These are phyloP conservation scores for Aspergillus biplanus DNA, from an alignment of 495 filamentous ascomycete species.

Conservation along the genomic window DNA sequence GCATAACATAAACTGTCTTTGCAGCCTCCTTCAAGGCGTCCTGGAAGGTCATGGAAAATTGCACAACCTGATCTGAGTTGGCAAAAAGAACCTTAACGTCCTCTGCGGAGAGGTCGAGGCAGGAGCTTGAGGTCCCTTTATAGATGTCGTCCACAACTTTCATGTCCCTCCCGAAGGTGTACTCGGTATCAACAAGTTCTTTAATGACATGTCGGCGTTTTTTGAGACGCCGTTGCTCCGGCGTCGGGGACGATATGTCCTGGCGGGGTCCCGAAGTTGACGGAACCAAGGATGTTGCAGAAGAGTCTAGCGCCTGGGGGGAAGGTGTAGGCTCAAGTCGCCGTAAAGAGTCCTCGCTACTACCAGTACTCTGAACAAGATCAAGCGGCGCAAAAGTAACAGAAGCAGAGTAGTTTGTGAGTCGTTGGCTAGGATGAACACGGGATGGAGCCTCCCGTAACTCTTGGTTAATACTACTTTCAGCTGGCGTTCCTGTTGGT, in stretches of 20 bases:
- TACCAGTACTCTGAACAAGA: slow-evolving; percentile 60
- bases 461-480: slow-evolving; percentile 1
- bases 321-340: slow-evolving; percentile 41
- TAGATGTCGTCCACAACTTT: slow-evolving; percentile 96
- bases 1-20: slow-evolving; percentile 69
- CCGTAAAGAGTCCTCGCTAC: slow-evolving; percentile 46
- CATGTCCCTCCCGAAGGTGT: slow-evolving; percentile 87
- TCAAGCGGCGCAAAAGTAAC: slow-evolving; percentile 56
- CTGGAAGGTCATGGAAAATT: slow-evolving; percentile 78
- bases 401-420: slow-evolving; percentile 36
- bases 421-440: slow-evolving; percentile 41
- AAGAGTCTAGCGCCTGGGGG: slow-evolving; percentile 41
- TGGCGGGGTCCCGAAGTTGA: slow-evolving; percentile 32
- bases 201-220: slow-evolving; percentile 80
- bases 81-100: slow-evolving; percentile 88
- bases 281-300: slow-evolving; percentile 44
- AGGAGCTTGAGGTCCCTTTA: slow-evolving; percentile 87
- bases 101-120: slow-evolving; percentile 74
- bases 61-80: slow-evolving; percentile 84
- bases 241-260: slow-evolving; percentile 48
- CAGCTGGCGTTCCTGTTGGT: slow-evolving; percentile 22
- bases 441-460: slow-evolving; percentile 32
- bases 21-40: slow-evolving; percentile 78
- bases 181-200: slow-evolving; percentile 90
- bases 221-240: slow-evolving; percentile 59